Percentiles rank a stretch among this genome's conserved stretches.
Conservation (phyloP, 768 basidiomycete species). For the Harrya chromipes region DNA sequence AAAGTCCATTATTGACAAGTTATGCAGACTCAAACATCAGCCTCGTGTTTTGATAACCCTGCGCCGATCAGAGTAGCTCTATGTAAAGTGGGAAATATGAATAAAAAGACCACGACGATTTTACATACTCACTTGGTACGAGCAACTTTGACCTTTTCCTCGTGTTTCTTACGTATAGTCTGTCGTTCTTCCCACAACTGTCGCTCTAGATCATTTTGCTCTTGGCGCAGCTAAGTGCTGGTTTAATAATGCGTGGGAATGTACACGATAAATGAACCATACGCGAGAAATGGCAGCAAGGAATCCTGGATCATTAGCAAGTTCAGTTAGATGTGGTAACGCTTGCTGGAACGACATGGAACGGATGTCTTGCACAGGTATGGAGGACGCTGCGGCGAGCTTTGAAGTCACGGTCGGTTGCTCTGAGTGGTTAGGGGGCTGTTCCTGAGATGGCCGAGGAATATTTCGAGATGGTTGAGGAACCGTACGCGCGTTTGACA, state of each 20-base stretch:
- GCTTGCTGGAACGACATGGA: conserved; percentile 66
- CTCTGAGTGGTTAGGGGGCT: conserved; percentile 2
- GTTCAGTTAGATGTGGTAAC: conserved; percentile 58
- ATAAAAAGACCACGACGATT: not conserved
- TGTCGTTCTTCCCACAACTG: conserved; percentile 66
- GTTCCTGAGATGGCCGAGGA: conserved; percentile 16
- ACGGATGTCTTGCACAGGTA: conserved; percentile 38
- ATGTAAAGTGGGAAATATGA: conserved; percentile 4
- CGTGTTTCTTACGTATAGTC: conserved; percentile 59
- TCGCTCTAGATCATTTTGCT: conserved; percentile 68
- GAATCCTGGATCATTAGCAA: conserved; percentile 54
- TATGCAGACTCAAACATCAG: conserved; percentile 27
- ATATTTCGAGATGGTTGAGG: conserved; percentile 10
- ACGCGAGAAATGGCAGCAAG: conserved; percentile 52
- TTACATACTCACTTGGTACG: conserved; percentile 53
- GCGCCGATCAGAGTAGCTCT: conserved; percentile 70
- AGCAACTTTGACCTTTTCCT: conserved; percentile 68
- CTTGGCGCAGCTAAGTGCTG: conserved; percentile 56
- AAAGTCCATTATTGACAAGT: conserved; percentile 1
- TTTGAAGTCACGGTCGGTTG: conserved; percentile 16
- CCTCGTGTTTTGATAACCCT: conserved; percentile 64
- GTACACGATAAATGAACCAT: conserved; percentile 13
- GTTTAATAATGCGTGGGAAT: conserved; percentile 7
- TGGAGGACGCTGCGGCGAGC: conserved; percentile 5
- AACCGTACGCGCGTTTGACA: conserved; percentile 8